Percentiles rank a stretch among this genome's conserved stretches.
Evolutionary conservation across 805 yeast genomes (phyloP).

Genomic region (Kazachstania africana): DNA sequence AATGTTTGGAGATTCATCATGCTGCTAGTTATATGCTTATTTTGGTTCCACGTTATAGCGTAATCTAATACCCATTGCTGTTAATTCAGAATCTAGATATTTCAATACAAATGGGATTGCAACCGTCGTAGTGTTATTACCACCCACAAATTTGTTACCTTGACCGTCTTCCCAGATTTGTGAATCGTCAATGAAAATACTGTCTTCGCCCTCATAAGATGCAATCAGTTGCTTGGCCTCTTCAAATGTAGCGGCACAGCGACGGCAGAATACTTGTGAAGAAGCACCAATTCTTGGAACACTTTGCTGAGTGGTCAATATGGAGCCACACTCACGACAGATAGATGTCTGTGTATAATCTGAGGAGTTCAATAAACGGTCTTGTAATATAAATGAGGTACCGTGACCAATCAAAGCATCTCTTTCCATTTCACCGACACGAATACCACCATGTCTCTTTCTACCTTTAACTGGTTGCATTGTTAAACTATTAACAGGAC

Average conservation of each 20-base stretch:
- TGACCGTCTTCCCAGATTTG: slow-evolving; percentile 96
- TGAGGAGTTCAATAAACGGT: slow-evolving; percentile 85
- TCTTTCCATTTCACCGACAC: slow-evolving; percentile 99
- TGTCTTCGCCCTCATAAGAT: slow-evolving; percentile 22
- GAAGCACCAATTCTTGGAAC: slow-evolving; percentile 83
- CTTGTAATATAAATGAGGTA: slow-evolving; percentile 88
- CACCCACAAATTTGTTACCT: slow-evolving; percentile 85
- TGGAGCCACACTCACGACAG: slow-evolving; percentile 88
- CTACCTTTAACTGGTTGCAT: slow-evolving; percentile 99
- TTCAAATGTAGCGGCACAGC: slow-evolving; percentile 71
- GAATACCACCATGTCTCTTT: slow-evolving; percentile 97
- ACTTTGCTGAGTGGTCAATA: slow-evolving; percentile 77
- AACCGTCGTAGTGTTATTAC: slow-evolving; percentile 85
- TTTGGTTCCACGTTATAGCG: slow-evolving; percentile 73
- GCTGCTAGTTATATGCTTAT: too few species aligned
- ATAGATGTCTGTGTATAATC: slow-evolving; percentile 88
- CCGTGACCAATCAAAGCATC: slow-evolving; percentile 99
- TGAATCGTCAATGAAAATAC: slow-evolving; percentile 46
- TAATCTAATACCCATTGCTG: slow-evolving; percentile 96
- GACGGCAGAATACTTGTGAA: slow-evolving; percentile 75
- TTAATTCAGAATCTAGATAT: slow-evolving; percentile 85
- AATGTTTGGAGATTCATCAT: too few species aligned
- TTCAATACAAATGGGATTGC: slow-evolving; percentile 95
- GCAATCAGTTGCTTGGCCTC: slow-evolving; percentile 34
- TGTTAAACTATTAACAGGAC: slow-evolving; percentile 92